These are phyloP conservation scores for Dothideomycetidae sp. DNA, from an alignment of 2,329 filamentous ascomycete genomes.

Conservation along the genomic window DNA sequence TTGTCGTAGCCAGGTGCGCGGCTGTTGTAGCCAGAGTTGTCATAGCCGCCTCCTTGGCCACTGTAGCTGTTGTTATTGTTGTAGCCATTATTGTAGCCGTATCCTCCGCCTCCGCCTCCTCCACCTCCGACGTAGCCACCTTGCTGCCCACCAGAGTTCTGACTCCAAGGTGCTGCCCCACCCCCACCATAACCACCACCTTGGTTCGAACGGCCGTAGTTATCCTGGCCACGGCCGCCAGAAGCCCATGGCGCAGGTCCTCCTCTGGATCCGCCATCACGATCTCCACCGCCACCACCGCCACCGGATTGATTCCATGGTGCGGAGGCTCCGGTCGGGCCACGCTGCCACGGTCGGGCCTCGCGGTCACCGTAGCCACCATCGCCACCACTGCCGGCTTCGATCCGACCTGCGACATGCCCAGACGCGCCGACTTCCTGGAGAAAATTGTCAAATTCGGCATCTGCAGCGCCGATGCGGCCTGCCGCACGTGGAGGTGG, in stretches of 20 bases:
- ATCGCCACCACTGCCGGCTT: slow-evolving; percentile 58
- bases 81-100: slow-evolving; percentile 10
- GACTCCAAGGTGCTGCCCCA: slow-evolving; percentile 19
- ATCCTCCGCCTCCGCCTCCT: slow-evolving; percentile 10
- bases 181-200: slow-evolving; percentile 14
- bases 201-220: slow-evolving; percentile 10
- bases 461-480: slow-evolving; percentile 59
- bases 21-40: slow-evolving; percentile 10
- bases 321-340: slow-evolving; percentile 53
- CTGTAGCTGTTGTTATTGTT: slow-evolving; percentile 20
- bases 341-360: slow-evolving; percentile 66
- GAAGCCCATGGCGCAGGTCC: slow-evolving; percentile 25
- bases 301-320: slow-evolving; percentile 14
- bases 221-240: slow-evolving; percentile 12
- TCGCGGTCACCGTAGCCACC: slow-evolving; percentile 38
- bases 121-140: slow-evolving; percentile 13
- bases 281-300: slow-evolving; percentile 20
- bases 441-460: slow-evolving; percentile 97
- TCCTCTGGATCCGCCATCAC: slow-evolving; percentile 16
- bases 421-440: slow-evolving; percentile 75
- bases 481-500: slow-evolving; percentile 28
- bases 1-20: slow-evolving; percentile 18
- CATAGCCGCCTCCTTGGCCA: slow-evolving; percentile 10
- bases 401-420: slow-evolving; percentile 60
- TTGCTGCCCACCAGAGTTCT: slow-evolving; percentile 10